phyloP scores from a whole-genome alignment of 345 rosid species.

The Draba incana region DNA sequence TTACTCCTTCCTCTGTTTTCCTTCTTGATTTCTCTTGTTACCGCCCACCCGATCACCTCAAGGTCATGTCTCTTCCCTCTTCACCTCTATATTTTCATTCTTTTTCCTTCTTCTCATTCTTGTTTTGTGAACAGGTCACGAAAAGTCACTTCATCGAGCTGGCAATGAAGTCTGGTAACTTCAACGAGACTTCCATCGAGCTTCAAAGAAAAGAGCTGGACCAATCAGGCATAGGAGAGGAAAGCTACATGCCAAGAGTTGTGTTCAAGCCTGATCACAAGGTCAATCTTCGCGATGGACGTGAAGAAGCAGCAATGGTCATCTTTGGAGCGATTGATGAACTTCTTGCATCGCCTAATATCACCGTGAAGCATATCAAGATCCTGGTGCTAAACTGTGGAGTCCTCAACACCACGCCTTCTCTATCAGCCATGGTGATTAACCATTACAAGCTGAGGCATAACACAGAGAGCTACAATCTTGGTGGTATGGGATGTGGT shows the following conservation, averaged over 20 bases:
- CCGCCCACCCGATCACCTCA: conserved; percentile 64
- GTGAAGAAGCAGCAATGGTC: conserved; percentile 75
- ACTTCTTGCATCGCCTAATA: conserved; percentile 57
- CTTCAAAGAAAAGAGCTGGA: conserved; percentile 54
- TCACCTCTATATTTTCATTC: background rate
- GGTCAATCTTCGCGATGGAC: conserved; percentile 52
- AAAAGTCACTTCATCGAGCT: conserved; percentile 57
- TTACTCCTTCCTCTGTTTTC: conserved; percentile 51
- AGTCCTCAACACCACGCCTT: conserved; percentile 68
- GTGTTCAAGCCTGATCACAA: conserved; percentile 52
- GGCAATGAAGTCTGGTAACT: conserved; percentile 62
- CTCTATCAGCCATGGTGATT: conserved; percentile 69
- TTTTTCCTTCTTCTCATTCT: conserved; percentile 20
- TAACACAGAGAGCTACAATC: conserved; percentile 65
- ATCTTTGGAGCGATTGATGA: conserved; percentile 65
- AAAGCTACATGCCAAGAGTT: conserved; percentile 61
- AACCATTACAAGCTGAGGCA: conserved; percentile 72
- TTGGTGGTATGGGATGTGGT: conserved; percentile 84
- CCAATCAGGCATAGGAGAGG: conserved; percentile 76
- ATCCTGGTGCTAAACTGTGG: conserved; percentile 73
- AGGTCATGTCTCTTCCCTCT: conserved; percentile 49
- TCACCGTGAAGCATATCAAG: conserved; percentile 53
- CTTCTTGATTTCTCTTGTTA: conserved; percentile 68
- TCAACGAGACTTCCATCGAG: conserved; percentile 53
- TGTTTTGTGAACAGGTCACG: conserved; percentile 48